Base-by-base conservation (phyloP, 2,329 filamentous ascomycete genomes). In the Cordyceps tenuipes region DNA sequence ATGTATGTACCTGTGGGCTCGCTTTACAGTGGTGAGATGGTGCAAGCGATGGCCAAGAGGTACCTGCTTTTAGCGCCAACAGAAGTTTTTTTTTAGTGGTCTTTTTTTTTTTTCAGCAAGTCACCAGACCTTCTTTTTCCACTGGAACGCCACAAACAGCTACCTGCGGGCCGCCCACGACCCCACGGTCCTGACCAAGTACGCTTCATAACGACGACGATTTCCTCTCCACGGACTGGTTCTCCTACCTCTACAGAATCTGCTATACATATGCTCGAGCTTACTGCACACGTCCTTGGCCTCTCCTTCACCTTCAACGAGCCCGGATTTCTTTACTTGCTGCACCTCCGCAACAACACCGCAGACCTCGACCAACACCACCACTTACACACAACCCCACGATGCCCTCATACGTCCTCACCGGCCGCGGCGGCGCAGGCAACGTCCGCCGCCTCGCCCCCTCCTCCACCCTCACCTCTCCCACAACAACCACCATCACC, bases 401-500 rank as follows among this genome's bases (percentile, higher is more conserved):
- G 55, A 71, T 75, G 66, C 74, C 79, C 71, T 56, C 59, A 36
- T 79, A 77, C 76, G 74, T 76, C 56, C 79, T 82, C 73, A 76
- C 78, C 7, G 81, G 81, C 64, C 80, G 81, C 57, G 81, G 81
- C 64, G 81, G 81, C 61, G 78, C 78, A 2, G 81, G 81, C 65
- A 84, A 84, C 76, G 77, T 76, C 69, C 78, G 79, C 72, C 79
- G 78, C 60, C 75, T 76, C 13, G 72, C 77, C 19, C 76, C 75
- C 55, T 73, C 76, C 13, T 66, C 71, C 5, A 19, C 53, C 77
- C 34, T 31, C 44, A 12, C n/a, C 29, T 7, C 43, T 12, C 15
- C 46, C 12, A 36, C 34, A 12, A 13, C 3, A 21, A 31, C 55
- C 47, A 2, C 31, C 8, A 5, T 66, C 48, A 62, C 71, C 48